Percentiles rank a stretch among this genome's conserved stretches.
These are phyloP conservation scores for Phialocephala sp. DNA, from an alignment of 2,329 filamentous ascomycete species.

Conservation along the genomic window DNA sequence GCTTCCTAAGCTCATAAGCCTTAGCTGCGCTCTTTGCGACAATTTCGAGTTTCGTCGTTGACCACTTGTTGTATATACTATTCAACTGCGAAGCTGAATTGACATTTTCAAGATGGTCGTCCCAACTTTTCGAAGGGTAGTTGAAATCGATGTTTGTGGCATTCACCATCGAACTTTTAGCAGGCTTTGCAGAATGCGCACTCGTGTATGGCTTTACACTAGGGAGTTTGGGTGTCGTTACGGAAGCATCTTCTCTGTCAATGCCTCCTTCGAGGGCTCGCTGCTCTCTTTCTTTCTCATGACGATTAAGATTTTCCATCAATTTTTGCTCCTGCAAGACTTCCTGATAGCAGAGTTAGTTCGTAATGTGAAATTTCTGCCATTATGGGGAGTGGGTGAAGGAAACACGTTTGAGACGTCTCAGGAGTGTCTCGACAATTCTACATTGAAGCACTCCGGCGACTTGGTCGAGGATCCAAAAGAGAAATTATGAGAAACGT, in stretches of 20 bases:
- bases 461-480: too few species aligned
- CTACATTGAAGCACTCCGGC: background rate
- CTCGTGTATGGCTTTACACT: too few species aligned
- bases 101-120: constrained; percentile 6
- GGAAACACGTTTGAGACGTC: background rate
- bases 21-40: constrained; percentile 4
- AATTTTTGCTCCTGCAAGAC: background rate
- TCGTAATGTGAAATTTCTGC: background rate
- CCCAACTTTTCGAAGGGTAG: background rate
- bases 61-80: constrained; percentile 9
- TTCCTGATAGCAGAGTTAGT: background rate
- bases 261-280: background rate
- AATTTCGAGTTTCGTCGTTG: constrained; percentile 8
- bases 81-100: constrained; percentile 7
- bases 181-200: background rate
- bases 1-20: background rate
- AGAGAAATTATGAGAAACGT: background rate
- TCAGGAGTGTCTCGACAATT: background rate
- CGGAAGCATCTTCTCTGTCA: background rate
- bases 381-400: background rate
- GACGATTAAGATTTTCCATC: background rate
- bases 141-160: background rate
- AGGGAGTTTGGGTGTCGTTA: background rate
- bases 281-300: background rate
- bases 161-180: background rate